These are phyloP conservation scores for Apiotrichum domesticum DNA, from an alignment of 1,284 basidiomycete genomes.

Conservation along the genomic window DNA sequence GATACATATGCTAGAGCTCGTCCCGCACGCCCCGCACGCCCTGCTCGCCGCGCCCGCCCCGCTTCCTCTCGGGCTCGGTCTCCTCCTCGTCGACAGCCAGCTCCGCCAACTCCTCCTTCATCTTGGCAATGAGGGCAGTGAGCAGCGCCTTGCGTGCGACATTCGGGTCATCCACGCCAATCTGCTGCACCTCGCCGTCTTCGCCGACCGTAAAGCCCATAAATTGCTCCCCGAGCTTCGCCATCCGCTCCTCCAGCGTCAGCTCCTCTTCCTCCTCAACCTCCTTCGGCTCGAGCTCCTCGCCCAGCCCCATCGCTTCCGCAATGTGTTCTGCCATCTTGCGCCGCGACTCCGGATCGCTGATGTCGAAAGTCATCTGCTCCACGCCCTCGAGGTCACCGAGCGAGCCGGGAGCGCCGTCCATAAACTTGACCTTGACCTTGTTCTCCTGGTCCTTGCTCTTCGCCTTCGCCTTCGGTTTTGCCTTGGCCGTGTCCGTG, in stretches of 20 bases:
- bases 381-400: too few relatives aligned
- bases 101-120: too few relatives aligned
- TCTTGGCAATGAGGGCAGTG: too few relatives aligned
- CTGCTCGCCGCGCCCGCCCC: too few relatives aligned
- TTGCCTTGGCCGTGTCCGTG: too few relatives aligned
- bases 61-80: too few relatives aligned
- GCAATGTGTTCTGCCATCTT: background rate
- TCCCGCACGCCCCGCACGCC: too few relatives aligned
- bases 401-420: too few relatives aligned
- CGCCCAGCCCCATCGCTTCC: background rate
- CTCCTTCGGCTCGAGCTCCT: constrained; percentile 4
- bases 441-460: background rate
- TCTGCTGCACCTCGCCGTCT: background rate
- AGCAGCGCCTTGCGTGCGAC: too few relatives aligned
- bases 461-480: background rate
- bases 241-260: background rate
- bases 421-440: too few relatives aligned
- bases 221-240: background rate
- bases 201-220: background rate
- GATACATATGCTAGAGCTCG: background rate
- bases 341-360: background rate
- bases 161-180: too few relatives aligned
- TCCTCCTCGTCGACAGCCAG: too few relatives aligned
- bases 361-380: background rate
- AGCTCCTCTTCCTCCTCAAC: background rate